These are phyloP conservation scores for Beauveria varroae DNA, from an alignment of 2,329 filamentous ascomycete genomes.

Conservation along the genomic window DNA sequence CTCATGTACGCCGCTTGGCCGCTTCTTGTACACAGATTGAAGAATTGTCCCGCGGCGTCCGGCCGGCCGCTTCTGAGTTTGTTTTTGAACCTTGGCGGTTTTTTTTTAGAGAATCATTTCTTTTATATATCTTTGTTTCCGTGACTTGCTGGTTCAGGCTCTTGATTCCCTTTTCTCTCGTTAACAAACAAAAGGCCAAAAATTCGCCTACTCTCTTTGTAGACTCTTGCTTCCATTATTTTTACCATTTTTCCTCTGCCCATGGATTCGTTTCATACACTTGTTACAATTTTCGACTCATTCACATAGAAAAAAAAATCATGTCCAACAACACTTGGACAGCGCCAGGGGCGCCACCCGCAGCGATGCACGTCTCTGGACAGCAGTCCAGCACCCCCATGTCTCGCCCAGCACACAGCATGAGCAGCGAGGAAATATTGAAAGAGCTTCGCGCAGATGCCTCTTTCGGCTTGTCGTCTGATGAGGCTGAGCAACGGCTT, in stretches of 20 bases:
- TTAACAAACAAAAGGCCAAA: too few species aligned
- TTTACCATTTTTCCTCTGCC: background rate
- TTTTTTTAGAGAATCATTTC: background rate
- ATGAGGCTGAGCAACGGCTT: conserved; percentile 43
- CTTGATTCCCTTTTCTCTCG: background rate
- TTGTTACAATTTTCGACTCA: background rate
- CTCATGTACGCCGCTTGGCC: conserved; percentile 1
- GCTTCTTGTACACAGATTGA: background rate
- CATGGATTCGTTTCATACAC: background rate
- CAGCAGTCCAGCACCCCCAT: conserved; percentile 33
- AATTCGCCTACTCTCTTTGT: too few species aligned
- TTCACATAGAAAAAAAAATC: background rate
- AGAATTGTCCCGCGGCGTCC: background rate
- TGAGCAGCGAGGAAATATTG: conserved; percentile 2
- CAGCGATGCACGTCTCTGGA: conserved; percentile 22
- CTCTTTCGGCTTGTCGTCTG: conserved; percentile 44
- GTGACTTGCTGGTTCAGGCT: background rate
- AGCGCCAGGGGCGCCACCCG: background rate
- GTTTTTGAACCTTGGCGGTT: background rate
- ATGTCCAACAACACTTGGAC: conserved; percentile 7
- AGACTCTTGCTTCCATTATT: too few species aligned
- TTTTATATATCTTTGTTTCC: background rate
- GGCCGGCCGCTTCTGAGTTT: background rate
- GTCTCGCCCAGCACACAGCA: conserved; percentile 46
- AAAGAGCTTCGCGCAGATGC: conserved; percentile 44